These are phyloP conservation scores for Penicillium coprophilum DNA, from an alignment of 495 filamentous ascomycete genomes.

Conservation along the genomic window DNA sequence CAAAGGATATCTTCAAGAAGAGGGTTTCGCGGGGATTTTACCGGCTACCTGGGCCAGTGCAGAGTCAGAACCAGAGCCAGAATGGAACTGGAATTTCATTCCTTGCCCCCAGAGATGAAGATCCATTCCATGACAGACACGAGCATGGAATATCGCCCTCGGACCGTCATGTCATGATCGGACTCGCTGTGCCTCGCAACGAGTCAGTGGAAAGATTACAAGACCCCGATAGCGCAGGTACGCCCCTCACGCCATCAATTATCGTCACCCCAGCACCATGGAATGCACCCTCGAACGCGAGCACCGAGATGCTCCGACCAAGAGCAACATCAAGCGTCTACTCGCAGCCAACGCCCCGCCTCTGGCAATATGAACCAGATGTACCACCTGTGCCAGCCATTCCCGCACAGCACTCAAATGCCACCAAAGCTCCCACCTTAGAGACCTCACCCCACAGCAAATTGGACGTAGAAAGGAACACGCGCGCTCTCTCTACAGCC, in stretches of 20 bases:
- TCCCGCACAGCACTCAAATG: conserved; percentile 43
- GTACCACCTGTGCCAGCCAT: conserved; percentile 65
- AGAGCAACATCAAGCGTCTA: conserved; percentile 65
- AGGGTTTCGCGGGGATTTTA: conserved; percentile 21
- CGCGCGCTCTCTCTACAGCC: conserved; percentile 43
- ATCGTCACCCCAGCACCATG: conserved; percentile 69
- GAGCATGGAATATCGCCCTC: conserved; percentile 69
- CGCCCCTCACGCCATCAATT: conserved; percentile 56
- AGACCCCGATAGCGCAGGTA: conserved; percentile 34
- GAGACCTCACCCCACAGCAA: conserved; percentile 38
- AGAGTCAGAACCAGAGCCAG: background rate
- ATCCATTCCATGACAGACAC: conserved; percentile 24
- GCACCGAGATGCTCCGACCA: conserved; percentile 29
- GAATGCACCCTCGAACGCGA: conserved; percentile 29
- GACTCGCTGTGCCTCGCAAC: conserved; percentile 65
- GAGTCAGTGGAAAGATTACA: conserved; percentile 45
- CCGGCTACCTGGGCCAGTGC: conserved; percentile 15
- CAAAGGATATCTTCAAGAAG: conserved; percentile 30
- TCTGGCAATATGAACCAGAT: conserved; percentile 25
- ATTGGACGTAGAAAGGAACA: conserved; percentile 18
- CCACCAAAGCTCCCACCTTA: conserved; percentile 22
- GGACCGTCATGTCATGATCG: conserved; percentile 76
- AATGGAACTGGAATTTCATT: conserved; percentile 20
- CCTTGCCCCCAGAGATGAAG: conserved; percentile 13
- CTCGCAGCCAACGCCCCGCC: conserved; percentile 55